Evolutionary conservation across 768 basidiomycete species (phyloP).

Genomic region (Hemileccinum impolitum): DNA sequence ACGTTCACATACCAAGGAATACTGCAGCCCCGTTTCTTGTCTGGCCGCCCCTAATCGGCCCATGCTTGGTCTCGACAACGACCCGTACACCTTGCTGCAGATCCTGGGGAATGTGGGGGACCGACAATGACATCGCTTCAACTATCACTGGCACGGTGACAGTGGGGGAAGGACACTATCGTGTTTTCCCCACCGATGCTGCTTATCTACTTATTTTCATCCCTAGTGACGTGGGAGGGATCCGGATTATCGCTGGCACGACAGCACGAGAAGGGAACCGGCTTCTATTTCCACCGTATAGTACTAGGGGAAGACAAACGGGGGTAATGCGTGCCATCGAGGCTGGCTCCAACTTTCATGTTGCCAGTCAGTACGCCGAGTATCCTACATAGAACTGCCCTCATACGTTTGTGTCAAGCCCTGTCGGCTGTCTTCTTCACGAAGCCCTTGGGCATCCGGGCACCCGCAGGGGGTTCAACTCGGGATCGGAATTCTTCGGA

Average conservation of each 20-base stretch:
- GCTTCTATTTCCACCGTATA: too few relatives aligned
- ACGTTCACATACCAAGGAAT: conserved; percentile 51
- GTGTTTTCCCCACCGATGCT: too few relatives aligned
- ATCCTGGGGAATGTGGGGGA: conserved; percentile 55
- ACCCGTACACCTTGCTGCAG: conserved; percentile 43
- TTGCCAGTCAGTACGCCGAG: not conserved
- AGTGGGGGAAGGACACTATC: too few relatives aligned
- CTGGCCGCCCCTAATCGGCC: conserved; percentile 54
- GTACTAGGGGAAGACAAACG: too few relatives aligned
- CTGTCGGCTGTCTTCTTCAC: conserved; percentile 4
- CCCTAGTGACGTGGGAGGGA: too few relatives aligned
- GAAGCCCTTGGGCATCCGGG: conserved; percentile 53
- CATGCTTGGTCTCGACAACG: conserved; percentile 51
- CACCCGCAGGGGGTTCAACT: conserved; percentile 44
- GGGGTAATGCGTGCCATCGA: too few relatives aligned
- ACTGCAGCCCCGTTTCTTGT: conserved; percentile 58
- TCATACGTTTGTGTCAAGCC: not conserved
- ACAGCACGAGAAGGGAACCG: too few relatives aligned
- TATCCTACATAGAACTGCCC: not conserved
- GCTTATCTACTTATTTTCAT: too few relatives aligned
- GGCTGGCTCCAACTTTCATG: too few relatives aligned
- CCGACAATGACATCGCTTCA: conserved; percentile 5
- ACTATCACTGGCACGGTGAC: not conserved
- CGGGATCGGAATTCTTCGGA: conserved; percentile 57
- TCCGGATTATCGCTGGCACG: too few relatives aligned